Evolutionary conservation across 2,329 filamentous ascomycete genomes (phyloP).

Genomic region (Oidium heveae): DNA sequence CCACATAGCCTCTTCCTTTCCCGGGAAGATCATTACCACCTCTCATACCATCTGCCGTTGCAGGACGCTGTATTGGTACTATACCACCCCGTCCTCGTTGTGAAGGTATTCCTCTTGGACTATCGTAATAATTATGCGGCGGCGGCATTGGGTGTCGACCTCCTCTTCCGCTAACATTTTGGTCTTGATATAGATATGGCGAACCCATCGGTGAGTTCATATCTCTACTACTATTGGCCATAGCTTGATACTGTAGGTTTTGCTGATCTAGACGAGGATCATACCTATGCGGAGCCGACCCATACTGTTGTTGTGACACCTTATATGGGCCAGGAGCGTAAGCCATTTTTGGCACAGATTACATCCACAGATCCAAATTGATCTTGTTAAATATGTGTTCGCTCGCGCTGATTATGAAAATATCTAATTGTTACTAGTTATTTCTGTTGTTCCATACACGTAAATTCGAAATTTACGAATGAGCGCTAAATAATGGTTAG

Average conservation of each 20-base stretch:
- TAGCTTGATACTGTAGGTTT: slow-evolving; percentile 29
- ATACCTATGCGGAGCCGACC: slow-evolving; percentile 9
- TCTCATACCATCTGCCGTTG: slow-evolving; percentile 7
- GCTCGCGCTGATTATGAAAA: too few species aligned
- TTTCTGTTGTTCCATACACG: too few species aligned
- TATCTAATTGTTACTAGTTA: too few species aligned
- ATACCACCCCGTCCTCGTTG: slow-evolving; percentile 8
- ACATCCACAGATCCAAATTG: too few species aligned
- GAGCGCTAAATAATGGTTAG: too few species aligned
- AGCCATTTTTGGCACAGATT: slow-evolving; percentile 8
- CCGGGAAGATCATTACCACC: slow-evolving; percentile 7
- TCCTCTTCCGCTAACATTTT: slow-evolving; percentile 10
- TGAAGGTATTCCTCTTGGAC: slow-evolving; percentile 7
- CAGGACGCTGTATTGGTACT: slow-evolving; percentile 10
- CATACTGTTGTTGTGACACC: slow-evolving; percentile 11
- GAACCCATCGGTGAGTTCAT: neutral
- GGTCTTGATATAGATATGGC: slow-evolving; percentile 9
- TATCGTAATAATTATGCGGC: slow-evolving; percentile 9
- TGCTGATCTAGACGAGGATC: slow-evolving; percentile 32
- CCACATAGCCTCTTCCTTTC: slow-evolving; percentile 10
- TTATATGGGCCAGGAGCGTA: slow-evolving; percentile 13
- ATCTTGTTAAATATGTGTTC: too few species aligned
- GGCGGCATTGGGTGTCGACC: slow-evolving; percentile 9
- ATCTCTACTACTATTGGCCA: slow-evolving; percentile 9
- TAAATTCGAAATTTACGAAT: too few species aligned